Evolutionary conservation across 1,284 basidiomycete species (phyloP), one percentile per base, ranked within the genome.

Genomic region (Trichosporon sp.): DNA sequence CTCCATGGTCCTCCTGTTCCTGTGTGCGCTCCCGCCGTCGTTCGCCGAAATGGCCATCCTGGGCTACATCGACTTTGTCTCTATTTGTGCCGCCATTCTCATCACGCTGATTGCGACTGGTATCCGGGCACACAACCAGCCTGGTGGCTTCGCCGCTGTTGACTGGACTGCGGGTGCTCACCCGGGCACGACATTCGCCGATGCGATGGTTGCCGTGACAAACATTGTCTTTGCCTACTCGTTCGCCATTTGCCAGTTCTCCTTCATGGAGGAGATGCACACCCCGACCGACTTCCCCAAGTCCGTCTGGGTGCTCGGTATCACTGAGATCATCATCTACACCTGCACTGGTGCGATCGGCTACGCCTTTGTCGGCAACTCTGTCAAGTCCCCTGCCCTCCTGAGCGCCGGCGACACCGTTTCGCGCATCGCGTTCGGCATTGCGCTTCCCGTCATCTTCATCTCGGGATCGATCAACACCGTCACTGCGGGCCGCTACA

Each of bases 1-100:
- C 4, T 52, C 63, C n/a, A 64, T 62, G 60, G 14, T 67, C 14
- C 46, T 67, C 8, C 60, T 64, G 13, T 64, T 67, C 52, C 7
- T 66, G 32, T 64, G 63, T n/a, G 60, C 66, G 0, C 46, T 67
- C 5, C 66, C 63, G 19, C 66, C 63, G 5, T 64, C 66, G 60
- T 62, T 64, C 36, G 52, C 66, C 2, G 66, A 74, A 56, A 70
- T 79, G 52, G 71, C 73, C 10, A 65, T 70, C 10, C 67, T 79
- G 23, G 70, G 70, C 25, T 79, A 75, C 74, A 62, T 75, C 34
- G 77, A 74, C n/a, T 71, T 78, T 60, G 66, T 73, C 9, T 72
- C 70, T 10, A 70, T 78, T 59, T 21, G 27, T 31, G 59, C 61
- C 1, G 71, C 74, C 25, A 70, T 74, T 37, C 58, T 75, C 27